Evolutionary conservation across 805 yeast species (phyloP).

Genomic region (Myxozyma melibiosi): DNA sequence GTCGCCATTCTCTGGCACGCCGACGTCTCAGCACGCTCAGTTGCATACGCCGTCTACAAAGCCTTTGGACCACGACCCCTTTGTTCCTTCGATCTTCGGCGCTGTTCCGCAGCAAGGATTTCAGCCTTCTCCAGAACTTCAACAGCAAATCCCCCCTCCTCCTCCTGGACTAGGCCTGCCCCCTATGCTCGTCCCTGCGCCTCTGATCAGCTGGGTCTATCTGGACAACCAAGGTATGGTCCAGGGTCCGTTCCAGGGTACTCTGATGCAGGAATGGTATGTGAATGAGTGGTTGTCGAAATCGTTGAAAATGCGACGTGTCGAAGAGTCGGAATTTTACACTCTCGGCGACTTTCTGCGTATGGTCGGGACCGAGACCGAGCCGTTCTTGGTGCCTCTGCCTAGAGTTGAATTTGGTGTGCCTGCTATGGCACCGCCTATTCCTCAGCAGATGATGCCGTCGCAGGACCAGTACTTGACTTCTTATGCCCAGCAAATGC

Average conservation of each 20-base stretch:
- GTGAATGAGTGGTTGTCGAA: conserved; percentile 58
- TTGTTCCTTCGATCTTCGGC: conserved; percentile 14
- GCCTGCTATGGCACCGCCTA: neutral
- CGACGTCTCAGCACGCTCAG: conserved; percentile 19
- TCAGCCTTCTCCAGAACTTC: conserved; percentile 4
- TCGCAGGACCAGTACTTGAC: neutral
- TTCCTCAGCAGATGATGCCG: conserved; percentile 1
- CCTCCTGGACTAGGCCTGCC: conserved; percentile 26
- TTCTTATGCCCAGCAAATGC: neutral
- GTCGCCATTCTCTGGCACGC: conserved; percentile 24
- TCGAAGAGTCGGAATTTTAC: conserved; percentile 53
- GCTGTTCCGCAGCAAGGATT: conserved; percentile 2
- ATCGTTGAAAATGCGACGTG: conserved; percentile 60
- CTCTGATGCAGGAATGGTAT: conserved; percentile 78
- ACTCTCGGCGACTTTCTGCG: conserved; percentile 58
- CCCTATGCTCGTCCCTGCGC: conserved; percentile 27
- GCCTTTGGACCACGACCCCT: conserved; percentile 22
- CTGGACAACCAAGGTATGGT: conserved; percentile 67
- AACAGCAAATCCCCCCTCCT: conserved; percentile 9
- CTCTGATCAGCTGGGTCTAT: conserved; percentile 58
- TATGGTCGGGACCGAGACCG: conserved; percentile 50
- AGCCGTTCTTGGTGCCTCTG: conserved; percentile 66
- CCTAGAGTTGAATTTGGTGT: conserved; percentile 39
- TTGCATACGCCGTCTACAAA: conserved; percentile 4
- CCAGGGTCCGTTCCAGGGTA: conserved; percentile 82